Base-by-base conservation (phyloP, 1,284 basidiomycete genomes). In the Stereum hirsutum region DNA sequence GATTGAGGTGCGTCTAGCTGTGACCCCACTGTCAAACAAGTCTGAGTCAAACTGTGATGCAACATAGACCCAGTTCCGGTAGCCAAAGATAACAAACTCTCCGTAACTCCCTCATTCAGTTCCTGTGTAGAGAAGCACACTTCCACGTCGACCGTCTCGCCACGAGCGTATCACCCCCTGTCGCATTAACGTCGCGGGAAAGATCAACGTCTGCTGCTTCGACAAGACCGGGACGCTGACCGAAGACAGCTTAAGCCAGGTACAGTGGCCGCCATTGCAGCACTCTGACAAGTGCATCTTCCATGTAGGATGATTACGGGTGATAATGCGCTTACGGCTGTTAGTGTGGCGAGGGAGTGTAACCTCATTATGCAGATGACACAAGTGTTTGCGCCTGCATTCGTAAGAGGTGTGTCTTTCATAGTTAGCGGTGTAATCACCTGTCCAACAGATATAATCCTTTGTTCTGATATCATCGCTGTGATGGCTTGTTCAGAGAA, bases 201-300 rank as follows among this genome's bases (percentile, higher is more conserved):
- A 97, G 65, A 75, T 99, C 66, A 98, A 99, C 52, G 88, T 99
- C 6, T 95, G 94, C 55, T 98, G 94, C 62, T 99, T 99, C 57
- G 96, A 99, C 72, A 99, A 99, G 69, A 99, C 96, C 1, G 96
- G 96, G 2, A 99, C 96, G 1, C 73, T 99, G 14, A 99, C 96
- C 0, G 96, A 98, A 62, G 96, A 99, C 52, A 97, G 66, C 72
- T 99, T 49, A 99, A 99, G 61, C 81, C 89, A 5, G 93, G 88
- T 7, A 97, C 96, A 0, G 73, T 89, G 0, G 89, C 92, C 15
- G 92, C 90, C 17, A 97, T 99, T 46, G 87, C 89, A 49, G 85
- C 84, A 1, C 74, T 99, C 14, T 82, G 90, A 44, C 72, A 78
- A 8, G 96, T 96, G 0, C 91, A 97, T 65, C 73, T 99, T 32